These are phyloP conservation scores for Rubia tinctorum DNA, from an alignment of 305 asterid genomes.

Conservation along the genomic window DNA sequence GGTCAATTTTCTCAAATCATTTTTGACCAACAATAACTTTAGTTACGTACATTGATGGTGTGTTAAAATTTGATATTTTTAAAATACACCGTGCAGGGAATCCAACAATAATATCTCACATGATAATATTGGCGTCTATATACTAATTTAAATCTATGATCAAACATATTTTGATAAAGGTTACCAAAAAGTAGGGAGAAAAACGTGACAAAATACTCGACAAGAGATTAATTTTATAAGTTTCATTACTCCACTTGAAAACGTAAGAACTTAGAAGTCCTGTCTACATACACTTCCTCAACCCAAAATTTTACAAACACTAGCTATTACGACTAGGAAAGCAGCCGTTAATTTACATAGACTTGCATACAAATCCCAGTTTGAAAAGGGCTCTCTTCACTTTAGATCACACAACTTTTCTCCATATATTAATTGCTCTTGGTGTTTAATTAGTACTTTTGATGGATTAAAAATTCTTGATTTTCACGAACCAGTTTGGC, in stretches of 20 bases:
- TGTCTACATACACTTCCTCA: neutral
- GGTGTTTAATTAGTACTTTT: too few species aligned
- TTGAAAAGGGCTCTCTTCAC: neutral
- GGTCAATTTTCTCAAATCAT: too few species aligned
- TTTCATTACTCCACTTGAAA: neutral
- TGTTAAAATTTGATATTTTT: too few species aligned
- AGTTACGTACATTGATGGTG: too few species aligned
- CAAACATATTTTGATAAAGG: too few species aligned
- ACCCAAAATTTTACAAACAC: neutral
- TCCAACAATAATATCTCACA: too few species aligned
- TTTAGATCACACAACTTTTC: neutral
- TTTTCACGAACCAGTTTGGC: neutral
- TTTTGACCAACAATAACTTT: too few species aligned
- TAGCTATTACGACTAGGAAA: neutral
- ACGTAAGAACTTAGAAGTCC: neutral
- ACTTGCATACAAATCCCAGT: neutral
- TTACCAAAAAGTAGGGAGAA: too few species aligned
- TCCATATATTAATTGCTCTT: too few species aligned
- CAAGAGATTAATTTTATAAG: neutral
- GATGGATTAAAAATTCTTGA: slow-evolving; percentile 1
- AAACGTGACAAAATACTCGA: neutral
- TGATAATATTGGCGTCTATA: too few species aligned
- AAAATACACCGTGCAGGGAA: too few species aligned
- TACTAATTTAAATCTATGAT: too few species aligned
- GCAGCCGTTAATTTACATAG: neutral